Evolutionary conservation across 179 eudicot species (phyloP).

Genomic region (Beta lomatogona): DNA sequence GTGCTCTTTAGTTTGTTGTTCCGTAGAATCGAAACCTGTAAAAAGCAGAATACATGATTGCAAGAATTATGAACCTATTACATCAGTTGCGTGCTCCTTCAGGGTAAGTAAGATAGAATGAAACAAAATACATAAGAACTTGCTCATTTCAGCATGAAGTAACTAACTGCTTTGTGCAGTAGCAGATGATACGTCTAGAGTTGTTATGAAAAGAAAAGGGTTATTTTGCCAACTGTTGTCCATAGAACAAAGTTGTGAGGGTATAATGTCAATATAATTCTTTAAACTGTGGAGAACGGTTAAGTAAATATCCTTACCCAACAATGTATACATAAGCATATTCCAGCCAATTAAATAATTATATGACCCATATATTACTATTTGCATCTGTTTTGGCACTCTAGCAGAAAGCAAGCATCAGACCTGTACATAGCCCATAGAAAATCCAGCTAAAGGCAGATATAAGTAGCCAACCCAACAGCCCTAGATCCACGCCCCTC

Average conservation of each 20-base stretch:
- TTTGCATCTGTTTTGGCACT: not conserved
- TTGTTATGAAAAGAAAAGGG: not conserved
- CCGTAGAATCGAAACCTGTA: constrained; percentile 68
- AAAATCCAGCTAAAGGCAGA: not conserved
- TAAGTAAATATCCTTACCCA: no score
- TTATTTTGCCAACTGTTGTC: no score
- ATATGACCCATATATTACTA: not conserved
- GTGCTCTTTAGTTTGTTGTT: constrained; percentile 46
- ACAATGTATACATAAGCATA: not conserved
- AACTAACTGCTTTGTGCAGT: not conserved
- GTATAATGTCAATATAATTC: no score
- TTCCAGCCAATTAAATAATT: not conserved
- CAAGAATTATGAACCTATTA: not conserved
- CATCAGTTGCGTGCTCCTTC: not conserved
- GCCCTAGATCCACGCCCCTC: not conserved
- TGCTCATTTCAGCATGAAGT: not conserved
- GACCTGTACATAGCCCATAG: not conserved
- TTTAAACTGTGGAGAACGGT: no score
- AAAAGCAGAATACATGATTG: not conserved
- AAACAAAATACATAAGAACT: not conserved
- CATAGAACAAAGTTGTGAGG: no score
- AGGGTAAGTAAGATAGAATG: not conserved
- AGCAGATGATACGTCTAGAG: not conserved
- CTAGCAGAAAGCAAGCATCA: not conserved
- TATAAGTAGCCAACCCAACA: not conserved